A percentile compares a stretch with the other conserved stretches of the same genome.
These are phyloP conservation scores for Penicillium sp. DNA, from an alignment of 2,329 filamentous ascomycete genomes.

Conservation along the genomic window DNA sequence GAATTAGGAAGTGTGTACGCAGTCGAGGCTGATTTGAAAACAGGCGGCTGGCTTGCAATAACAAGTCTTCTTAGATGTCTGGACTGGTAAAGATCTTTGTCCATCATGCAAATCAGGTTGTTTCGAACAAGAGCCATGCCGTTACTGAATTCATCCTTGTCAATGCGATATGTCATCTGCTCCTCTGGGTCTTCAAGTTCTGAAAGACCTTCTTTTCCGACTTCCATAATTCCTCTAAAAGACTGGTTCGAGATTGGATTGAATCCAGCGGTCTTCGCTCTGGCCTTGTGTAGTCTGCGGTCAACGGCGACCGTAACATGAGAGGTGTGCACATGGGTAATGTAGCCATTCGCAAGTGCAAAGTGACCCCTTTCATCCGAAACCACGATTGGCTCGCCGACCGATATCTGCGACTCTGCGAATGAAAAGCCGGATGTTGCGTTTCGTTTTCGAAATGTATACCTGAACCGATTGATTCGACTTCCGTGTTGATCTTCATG, in stretches of 20 bases:
- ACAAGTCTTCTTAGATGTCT: constrained; percentile 70
- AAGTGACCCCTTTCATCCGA: constrained; percentile 95
- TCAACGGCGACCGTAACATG: constrained; percentile 86
- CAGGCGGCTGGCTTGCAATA: constrained; percentile 67
- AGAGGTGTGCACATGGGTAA: constrained; percentile 67
- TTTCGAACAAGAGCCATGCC: constrained; percentile 93
- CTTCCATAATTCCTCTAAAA: constrained; percentile 88
- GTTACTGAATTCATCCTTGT: constrained; percentile 98
- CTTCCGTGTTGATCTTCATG: constrained; percentile 62
- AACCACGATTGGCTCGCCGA: constrained; percentile 90
- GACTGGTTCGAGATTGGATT: constrained; percentile 71
- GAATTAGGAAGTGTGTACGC: constrained; percentile 55
- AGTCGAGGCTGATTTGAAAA: constrained; percentile 62
- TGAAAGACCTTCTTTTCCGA: constrained; percentile 50
- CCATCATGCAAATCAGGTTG: constrained; percentile 90
- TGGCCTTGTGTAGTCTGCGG: constrained; percentile 77
- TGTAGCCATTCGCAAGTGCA: constrained; percentile 86
- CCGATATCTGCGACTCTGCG: constrained; percentile 76
- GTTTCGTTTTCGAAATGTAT: constrained; percentile 72
- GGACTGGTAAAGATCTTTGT: constrained; percentile 65
- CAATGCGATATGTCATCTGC: constrained; percentile 67
- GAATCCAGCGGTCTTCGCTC: constrained; percentile 69
- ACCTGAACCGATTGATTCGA: constrained; percentile 88
- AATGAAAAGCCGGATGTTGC: constrained; percentile 66
- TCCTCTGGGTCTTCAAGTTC: constrained; percentile 40